phyloP scores from a whole-genome alignment of 1,139 yeast species.

The Yamadazyma pseudoaaseri region DNA sequence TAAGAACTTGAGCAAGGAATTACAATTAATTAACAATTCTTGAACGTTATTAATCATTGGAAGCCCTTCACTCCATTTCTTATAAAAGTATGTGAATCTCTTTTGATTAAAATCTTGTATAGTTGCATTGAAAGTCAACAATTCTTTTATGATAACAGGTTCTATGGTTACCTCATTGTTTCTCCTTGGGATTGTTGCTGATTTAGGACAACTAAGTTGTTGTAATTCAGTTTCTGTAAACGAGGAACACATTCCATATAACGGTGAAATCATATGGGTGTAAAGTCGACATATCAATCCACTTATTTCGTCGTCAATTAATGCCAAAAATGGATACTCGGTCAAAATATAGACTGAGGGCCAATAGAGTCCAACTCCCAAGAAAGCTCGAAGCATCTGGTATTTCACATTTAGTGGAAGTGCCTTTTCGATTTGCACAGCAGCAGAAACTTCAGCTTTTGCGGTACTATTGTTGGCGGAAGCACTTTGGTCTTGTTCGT shows the following conservation, averaged over 20 bases:
- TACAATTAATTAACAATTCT: slow-evolving; percentile 46
- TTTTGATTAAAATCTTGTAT: slow-evolving; percentile 28
- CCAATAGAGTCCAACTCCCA: slow-evolving; percentile 63
- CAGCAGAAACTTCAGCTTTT: neutral
- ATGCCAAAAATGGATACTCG: slow-evolving; percentile 62
- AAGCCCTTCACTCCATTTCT: slow-evolving; percentile 46
- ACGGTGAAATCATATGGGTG: slow-evolving; percentile 50
- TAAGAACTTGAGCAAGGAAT: slow-evolving; percentile 50
- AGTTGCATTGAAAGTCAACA: slow-evolving; percentile 33
- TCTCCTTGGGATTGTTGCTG: slow-evolving; percentile 28
- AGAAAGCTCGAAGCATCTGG: slow-evolving; percentile 50
- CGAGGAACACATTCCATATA: slow-evolving; percentile 29
- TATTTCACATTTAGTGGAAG: slow-evolving; percentile 24
- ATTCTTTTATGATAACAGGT: slow-evolving; percentile 18
- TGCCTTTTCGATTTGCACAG: slow-evolving; percentile 3
- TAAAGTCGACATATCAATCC: slow-evolving; percentile 52
- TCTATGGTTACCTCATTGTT: slow-evolving; percentile 32
- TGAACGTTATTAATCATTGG: slow-evolving; percentile 38
- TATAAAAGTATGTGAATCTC: slow-evolving; percentile 47
- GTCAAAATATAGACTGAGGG: slow-evolving; percentile 63
- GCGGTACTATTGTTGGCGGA: slow-evolving; percentile 13
- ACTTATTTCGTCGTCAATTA: slow-evolving; percentile 52
- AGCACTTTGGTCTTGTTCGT: slow-evolving; percentile 24
- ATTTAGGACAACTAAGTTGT: slow-evolving; percentile 22
- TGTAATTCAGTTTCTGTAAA: slow-evolving; percentile 20